phyloP scores from a whole-genome alignment of 2,329 filamentous ascomycete species.

The Microdochium bolleyi region DNA sequence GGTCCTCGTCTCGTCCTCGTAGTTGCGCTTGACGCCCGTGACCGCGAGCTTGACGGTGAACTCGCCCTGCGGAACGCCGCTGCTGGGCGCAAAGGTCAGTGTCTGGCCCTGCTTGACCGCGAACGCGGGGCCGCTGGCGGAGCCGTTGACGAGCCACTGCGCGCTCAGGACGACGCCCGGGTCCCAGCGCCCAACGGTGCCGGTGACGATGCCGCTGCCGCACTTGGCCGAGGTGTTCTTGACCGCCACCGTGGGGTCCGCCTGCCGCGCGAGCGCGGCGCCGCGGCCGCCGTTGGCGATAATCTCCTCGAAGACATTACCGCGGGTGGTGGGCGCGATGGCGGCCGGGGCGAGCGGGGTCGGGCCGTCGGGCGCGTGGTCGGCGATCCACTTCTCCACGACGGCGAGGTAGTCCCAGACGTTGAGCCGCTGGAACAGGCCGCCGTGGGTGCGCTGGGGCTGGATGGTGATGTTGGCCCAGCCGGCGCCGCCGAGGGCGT shows the following conservation, averaged over 20 bases:
- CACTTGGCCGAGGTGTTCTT: constrained; percentile 1
- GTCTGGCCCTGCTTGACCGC: constrained; percentile 6
- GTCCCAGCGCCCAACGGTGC: constrained; percentile 10
- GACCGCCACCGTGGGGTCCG: constrained; percentile 1
- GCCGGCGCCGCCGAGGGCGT: constrained; percentile 5
- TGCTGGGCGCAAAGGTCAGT: constrained; percentile 3
- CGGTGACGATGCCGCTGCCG: constrained; percentile 5
- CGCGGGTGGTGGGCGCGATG: constrained; percentile 4
- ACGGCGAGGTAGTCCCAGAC: constrained; percentile 12
- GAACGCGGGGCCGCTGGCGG: constrained; percentile 6
- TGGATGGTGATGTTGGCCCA: constrained; percentile 14
- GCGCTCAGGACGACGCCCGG: constrained; percentile 9
- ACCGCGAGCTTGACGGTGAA: constrained; percentile 8
- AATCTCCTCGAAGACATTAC: constrained; percentile 9
- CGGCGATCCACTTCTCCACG: constrained; percentile 7
- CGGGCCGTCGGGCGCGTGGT: constrained; percentile 8
- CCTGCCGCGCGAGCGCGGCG: constrained; percentile 9
- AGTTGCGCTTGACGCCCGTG: constrained; percentile 10
- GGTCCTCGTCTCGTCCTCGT: constrained; percentile 8
- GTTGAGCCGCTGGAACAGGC: constrained; percentile 9
- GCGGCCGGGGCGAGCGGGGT: constrained; percentile 3
- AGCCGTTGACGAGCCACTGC: constrained; percentile 10
- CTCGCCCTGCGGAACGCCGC: not conserved
- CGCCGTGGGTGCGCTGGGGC: constrained; percentile 8
- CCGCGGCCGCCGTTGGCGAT: constrained; percentile 6